A percentile compares a stretch with the other conserved stretches of the same genome.
These are phyloP conservation scores for Candida taoyuanica DNA, from an alignment of 805 yeast genomes.

Conservation along the genomic window DNA sequence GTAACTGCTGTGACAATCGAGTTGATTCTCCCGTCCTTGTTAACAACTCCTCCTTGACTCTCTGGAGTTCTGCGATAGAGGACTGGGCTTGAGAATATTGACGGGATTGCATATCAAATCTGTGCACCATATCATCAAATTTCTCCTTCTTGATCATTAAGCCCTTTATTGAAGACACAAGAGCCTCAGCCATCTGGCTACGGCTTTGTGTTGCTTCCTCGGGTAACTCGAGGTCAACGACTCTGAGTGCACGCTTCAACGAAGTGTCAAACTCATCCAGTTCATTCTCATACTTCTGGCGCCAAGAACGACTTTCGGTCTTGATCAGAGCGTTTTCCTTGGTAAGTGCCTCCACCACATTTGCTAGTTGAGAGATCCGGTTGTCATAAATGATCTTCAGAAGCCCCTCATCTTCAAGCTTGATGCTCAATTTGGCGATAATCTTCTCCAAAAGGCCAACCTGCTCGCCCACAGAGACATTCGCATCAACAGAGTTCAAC, in stretches of 20 bases:
- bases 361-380: conserved; percentile 1
- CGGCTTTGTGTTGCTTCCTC: background rate
- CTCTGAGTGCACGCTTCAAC: conserved; percentile 2
- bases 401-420: conserved; percentile 1
- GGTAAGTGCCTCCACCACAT: background rate
- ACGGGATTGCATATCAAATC: too few relatives aligned
- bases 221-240: background rate
- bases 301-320: conserved; percentile 2
- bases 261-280: conserved; percentile 1
- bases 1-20: background rate
- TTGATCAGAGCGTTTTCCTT: conserved; percentile 1
- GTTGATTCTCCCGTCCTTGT: background rate
- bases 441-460: conserved; percentile 2
- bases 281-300: conserved; percentile 2
- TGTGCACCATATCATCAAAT: too few relatives aligned
- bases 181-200: background rate
- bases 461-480: too few relatives aligned
- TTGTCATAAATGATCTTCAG: conserved; percentile 4
- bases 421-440: background rate
- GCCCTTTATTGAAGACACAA: background rate
- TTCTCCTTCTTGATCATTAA: too few relatives aligned
- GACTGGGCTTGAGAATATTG: too few relatives aligned
- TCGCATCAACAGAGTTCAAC: too few relatives aligned
- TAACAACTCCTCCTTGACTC: background rate
- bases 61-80: background rate